Evolutionary conservation across 2,329 filamentous ascomycete species (phyloP).

Genomic region (Colletotrichum plurivorum): DNA sequence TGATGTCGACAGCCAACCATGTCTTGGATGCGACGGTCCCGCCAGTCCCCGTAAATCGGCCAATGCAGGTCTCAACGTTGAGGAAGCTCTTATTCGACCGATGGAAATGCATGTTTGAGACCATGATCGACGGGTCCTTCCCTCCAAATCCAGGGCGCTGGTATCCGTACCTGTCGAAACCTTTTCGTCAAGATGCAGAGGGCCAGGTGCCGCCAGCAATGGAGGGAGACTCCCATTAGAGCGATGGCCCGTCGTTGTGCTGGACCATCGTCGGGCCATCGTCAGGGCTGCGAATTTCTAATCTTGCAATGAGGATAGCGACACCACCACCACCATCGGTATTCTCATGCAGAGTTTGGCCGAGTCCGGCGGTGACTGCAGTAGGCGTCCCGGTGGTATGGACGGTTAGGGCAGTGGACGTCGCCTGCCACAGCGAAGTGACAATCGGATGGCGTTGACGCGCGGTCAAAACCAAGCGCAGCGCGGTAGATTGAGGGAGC

Average conservation of each 20-base stretch:
- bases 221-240: not conserved
- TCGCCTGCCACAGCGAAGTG: constrained; percentile 9
- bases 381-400: not conserved
- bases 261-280: not conserved
- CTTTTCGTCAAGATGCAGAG: constrained; percentile 1
- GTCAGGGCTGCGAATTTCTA: constrained; percentile 3
- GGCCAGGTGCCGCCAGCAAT: constrained; percentile 10
- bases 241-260: too few species aligned
- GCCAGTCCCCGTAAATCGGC: constrained; percentile 30
- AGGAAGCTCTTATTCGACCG: constrained; percentile 32
- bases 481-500: constrained; percentile 28
- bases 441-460: not conserved
- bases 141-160: constrained; percentile 43
- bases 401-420: not conserved
- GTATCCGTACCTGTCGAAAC: constrained; percentile 36
- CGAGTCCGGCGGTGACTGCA: constrained; percentile 1
- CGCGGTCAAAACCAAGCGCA: not conserved
- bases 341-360: constrained; percentile 3
- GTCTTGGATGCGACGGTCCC: constrained; percentile 32
- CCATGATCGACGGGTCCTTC: constrained; percentile 44
- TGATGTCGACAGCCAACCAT: constrained; percentile 1
- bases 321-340: constrained; percentile 4
- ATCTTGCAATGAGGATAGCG: constrained; percentile 4
- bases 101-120: constrained; percentile 37
- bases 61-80: constrained; percentile 37